Conservation (phyloP, 225 moss, liverwort and hornwort genomes). For the Takakia lepidozioides region DNA sequence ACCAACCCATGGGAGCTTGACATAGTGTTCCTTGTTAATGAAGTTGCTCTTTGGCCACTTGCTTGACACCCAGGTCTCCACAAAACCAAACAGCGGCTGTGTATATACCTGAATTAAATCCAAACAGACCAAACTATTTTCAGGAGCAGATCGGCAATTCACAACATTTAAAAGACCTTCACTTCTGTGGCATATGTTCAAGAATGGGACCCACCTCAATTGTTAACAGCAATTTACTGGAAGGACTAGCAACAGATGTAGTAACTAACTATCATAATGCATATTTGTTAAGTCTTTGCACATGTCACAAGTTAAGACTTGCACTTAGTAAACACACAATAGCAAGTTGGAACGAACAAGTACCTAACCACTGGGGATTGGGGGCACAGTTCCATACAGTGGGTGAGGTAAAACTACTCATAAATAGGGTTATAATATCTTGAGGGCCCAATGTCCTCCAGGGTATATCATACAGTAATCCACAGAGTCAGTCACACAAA, state of each 20-base stretch:
- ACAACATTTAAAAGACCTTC: too few species aligned
- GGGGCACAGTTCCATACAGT: too few species aligned
- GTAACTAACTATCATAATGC: too few species aligned
- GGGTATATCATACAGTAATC: background rate
- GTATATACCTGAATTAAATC: conserved; percentile 58
- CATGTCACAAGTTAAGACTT: too few species aligned
- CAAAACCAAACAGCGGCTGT: conserved; percentile 54
- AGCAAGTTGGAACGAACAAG: too few species aligned
- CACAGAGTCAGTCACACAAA: background rate
- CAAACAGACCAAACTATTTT: background rate
- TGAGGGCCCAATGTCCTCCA: background rate
- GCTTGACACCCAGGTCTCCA: conserved; percentile 30
- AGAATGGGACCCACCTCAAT: background rate
- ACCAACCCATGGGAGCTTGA: conserved; percentile 33
- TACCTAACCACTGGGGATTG: too few species aligned
- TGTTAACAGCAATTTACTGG: background rate
- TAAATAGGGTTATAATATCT: too few species aligned
- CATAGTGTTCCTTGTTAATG: conserved; percentile 21
- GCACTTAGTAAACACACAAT: too few species aligned
- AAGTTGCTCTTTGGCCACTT: conserved; percentile 42
- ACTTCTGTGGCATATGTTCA: background rate
- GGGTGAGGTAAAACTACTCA: too few species aligned
- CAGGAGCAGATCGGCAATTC: too few species aligned
- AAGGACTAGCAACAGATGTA: background rate
- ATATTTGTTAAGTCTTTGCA: too few species aligned